Evolutionary conservation across 2,329 filamentous ascomycete genomes (phyloP).

Genomic region (Mycosphaerella sp.): DNA sequence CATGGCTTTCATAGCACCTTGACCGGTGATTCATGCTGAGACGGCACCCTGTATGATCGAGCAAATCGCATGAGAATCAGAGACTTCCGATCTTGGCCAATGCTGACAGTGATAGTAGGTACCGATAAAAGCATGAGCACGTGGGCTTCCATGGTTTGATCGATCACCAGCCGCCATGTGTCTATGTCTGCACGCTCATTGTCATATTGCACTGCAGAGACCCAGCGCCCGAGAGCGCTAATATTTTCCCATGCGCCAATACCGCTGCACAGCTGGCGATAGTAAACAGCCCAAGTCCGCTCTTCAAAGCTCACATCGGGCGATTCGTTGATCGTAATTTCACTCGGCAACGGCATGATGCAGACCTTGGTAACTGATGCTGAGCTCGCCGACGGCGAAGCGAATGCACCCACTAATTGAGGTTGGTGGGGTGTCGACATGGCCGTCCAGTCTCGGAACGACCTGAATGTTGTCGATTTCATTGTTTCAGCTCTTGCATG

Average conservation of each 20-base stretch:
- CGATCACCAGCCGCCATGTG: too few relatives aligned
- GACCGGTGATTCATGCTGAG: conserved; percentile 10
- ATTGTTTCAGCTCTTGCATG: conserved; percentile 6
- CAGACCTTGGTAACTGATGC: too few relatives aligned
- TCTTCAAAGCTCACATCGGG: not conserved
- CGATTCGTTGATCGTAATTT: too few relatives aligned
- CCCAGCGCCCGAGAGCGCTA: not conserved
- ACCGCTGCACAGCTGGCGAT: conserved; percentile 3
- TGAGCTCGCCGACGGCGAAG: too few relatives aligned
- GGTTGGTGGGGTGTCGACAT: not conserved
- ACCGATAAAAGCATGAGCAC: not conserved
- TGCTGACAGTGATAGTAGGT: not conserved
- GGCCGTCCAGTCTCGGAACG: not conserved
- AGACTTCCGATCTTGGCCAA: not conserved
- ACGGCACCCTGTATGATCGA: conserved; percentile 12
- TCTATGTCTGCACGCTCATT: too few relatives aligned
- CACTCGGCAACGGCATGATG: too few relatives aligned
- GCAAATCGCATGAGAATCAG: not conserved
- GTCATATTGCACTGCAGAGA: not conserved
- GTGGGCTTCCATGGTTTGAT: not conserved
- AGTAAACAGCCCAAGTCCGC: conserved; percentile 3
- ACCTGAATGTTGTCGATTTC: not conserved
- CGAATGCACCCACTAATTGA: too few relatives aligned
- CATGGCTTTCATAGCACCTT: conserved; percentile 12
- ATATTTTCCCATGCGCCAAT: not conserved